Evolutionary conservation across 148 eudicot genomes (phyloP), one percentile per base, ranked within the genome.

Genomic region (Fagopyrum esculentum): DNA sequence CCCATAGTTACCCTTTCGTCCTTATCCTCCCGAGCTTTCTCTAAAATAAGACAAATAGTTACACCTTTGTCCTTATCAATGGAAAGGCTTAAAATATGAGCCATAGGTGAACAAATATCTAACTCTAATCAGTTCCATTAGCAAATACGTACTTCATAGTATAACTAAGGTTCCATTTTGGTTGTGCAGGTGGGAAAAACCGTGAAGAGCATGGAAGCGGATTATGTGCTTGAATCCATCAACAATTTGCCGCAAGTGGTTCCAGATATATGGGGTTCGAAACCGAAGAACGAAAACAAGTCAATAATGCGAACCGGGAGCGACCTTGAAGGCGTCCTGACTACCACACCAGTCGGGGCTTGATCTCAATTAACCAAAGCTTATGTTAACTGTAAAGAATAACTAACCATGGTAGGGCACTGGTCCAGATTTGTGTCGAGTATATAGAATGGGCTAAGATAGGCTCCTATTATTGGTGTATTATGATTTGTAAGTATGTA

Each of bases 191-290:
- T 93, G 72, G 96, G 98, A 29, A 85, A 82, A 78, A 57, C 85
- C 47, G 76, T 72, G 13, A 89, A 85, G 80, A 84, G 77, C 59
- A 63, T 50, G 15, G 96, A 85, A 68, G 88, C 93, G 10, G 96
- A 93, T 83, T 93, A 89, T 77, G 90, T 86, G 15, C 1, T 93
- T 5, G 98, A 93, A 77, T 77, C 55, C 0, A 79, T 93, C 19
- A 81, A 85, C 68, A 82, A 74, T 66, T 54, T 93, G 44, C 77
- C 80, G 22, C 84, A 89, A 76, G 88, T 83, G 35, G 83, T 93
- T 57, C 98, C 96, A 17, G 96, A 87, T 73, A 87, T 90, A 78
- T 90, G 96, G 92, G 61, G 75, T 15, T 75, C 40, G 29, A 61
- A 12, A 5, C 46, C 64, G 40, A 77, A 81, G 5, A 81, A 50